These are phyloP conservation scores for Colletotrichum falcatum DNA, from an alignment of 2,329 filamentous ascomycete species.

Conservation along the genomic window DNA sequence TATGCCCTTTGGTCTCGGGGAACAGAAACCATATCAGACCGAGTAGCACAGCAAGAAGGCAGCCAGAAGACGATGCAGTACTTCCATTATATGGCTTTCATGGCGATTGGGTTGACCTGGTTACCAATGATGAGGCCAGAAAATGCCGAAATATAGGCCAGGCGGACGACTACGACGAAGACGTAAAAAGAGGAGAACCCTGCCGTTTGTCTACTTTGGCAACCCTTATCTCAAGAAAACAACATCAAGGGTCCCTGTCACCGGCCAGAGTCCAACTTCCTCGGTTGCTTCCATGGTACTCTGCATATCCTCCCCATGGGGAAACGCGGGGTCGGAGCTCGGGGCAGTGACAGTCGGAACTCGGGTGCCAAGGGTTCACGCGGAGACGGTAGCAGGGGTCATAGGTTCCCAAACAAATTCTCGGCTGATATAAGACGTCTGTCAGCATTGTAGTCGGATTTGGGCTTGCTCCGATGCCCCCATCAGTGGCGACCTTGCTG, in stretches of 20 bases:
- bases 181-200: neutral
- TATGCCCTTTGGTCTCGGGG: conserved; percentile 47
- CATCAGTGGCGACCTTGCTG: neutral
- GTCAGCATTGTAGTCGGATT: neutral
- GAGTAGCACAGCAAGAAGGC: conserved; percentile 35
- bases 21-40: conserved; percentile 45
- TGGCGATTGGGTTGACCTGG: conserved; percentile 57
- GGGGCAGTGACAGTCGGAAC: neutral
- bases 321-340: conserved; percentile 15
- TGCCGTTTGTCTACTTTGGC: neutral
- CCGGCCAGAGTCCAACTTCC: conserved; percentile 1
- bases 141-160: conserved; percentile 31
- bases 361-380: conserved; percentile 10
- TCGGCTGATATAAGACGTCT: no score
- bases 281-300: conserved; percentile 8
- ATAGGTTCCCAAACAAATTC: neutral
- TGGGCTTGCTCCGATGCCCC: neutral
- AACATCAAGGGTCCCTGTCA: conserved; percentile 1
- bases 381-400: neutral
- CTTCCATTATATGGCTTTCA: conserved; percentile 47
- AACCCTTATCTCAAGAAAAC: neutral
- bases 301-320: conserved; percentile 18
- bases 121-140: conserved; percentile 51
- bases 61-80: conserved; percentile 44
- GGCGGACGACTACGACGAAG: neutral